Conservation (phyloP, 441 rosid species). For the Melastoma candidum region DNA sequence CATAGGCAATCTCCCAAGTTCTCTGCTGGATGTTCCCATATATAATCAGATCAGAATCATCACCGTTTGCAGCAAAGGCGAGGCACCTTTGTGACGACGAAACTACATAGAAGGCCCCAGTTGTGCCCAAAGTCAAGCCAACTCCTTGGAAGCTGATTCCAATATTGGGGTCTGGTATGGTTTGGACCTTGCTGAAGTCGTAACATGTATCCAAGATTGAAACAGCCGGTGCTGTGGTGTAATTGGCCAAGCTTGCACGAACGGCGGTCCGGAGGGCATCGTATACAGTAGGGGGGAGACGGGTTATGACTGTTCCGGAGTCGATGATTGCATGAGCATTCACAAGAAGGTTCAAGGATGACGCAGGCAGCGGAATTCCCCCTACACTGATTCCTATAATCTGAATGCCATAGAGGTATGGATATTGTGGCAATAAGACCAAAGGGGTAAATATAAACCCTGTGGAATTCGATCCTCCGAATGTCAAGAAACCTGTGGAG, state of each 20-base stretch:
- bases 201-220: conserved; percentile 6
- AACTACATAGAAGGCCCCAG: not conserved
- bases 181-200: not conserved
- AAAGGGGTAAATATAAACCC: not conserved
- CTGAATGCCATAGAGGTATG: conserved; percentile 4
- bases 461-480: not conserved
- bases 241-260: not conserved
- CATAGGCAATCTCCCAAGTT: conserved; percentile 9
- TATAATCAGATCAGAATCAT: not conserved
- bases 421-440: not conserved
- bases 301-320: not conserved
- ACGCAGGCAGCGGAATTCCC: not conserved
- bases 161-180: not conserved
- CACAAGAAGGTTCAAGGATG: not conserved
- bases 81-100: not conserved
- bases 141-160: not conserved
- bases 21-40: conserved; percentile 3
- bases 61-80: not conserved
- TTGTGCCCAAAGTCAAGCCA: not conserved
- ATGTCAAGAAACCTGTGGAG: conserved; percentile 3
- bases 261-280: not conserved
- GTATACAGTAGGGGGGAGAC: conserved; percentile 1
- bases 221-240: not conserved
- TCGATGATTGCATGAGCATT: conserved; percentile 5
- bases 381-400: conserved; percentile 3